Evolutionary conservation across 148 eudicot genomes (phyloP), one percentile per base, ranked within the genome.

Genomic region (Cornus suecica): DNA sequence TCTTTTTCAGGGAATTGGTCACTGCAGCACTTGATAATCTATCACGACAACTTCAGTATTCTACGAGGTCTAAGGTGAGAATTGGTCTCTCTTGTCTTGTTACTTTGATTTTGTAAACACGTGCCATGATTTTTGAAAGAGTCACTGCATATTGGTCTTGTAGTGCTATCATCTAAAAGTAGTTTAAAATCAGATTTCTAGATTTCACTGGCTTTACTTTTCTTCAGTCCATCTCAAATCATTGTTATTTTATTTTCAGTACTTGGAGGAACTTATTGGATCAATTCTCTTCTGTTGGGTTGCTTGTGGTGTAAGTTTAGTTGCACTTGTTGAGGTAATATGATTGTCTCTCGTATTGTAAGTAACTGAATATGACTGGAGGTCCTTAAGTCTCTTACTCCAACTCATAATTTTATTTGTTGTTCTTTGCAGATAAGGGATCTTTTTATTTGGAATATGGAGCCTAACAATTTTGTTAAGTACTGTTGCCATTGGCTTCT

Each of bases 401-500:
- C 72, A 66, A 23, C 48, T 45, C 18, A 30, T 34, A 60, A 16
- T 74, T 29, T 60, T 65, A 29, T 18, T 70, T 67, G 48, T 32
- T 71, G 48, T 76, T 11, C 62, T 58, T 81, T 81, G 78, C 97
- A 95, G 99, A 87, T 85, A 60, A 85, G 95, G 78, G 94, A 90
- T 83, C 86, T 92, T 58, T 95, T 92, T 84, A 94, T 88, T 76
- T 81, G 78, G n/a, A 90, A 86, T 34, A 80, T 90, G 80, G 99
- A 88, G 79, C 87, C 92, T 54, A 75, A 79, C 31, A 83, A 88
- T 84, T 95, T 95, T 80, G 74, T 91, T 76, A 94, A 86, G 70
- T 91, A 89, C 74, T 92, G 94, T 80, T 89, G 97, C 80, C 87
- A 84, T 70, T 95, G 99, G 99, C 97, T 95, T 69, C 91, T 95